phyloP scores from a whole-genome alignment of 148 eudicot species.

The Fallopia convolvulus region DNA sequence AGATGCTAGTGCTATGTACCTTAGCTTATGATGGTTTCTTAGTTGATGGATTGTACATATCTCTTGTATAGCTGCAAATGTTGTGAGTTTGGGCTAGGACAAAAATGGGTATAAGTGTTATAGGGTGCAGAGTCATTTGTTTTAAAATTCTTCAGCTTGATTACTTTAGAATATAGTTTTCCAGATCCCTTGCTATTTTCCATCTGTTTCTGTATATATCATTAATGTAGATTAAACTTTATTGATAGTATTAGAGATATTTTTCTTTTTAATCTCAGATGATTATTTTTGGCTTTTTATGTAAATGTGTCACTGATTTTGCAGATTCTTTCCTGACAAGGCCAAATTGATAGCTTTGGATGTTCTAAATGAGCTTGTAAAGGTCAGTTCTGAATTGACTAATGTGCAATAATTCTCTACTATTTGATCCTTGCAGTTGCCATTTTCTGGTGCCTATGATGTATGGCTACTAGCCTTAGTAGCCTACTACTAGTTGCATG shows the following conservation, averaged over 20 bases:
- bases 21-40: background rate
- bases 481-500: background rate
- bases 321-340: conserved; percentile 88
- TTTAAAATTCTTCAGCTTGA: too few relatives aligned
- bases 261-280: background rate
- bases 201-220: too few relatives aligned
- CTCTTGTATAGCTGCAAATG: background rate
- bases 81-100: background rate
- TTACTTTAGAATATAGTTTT: too few relatives aligned
- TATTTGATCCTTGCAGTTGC: background rate
- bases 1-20: background rate
- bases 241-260: background rate
- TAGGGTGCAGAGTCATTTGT: too few relatives aligned
- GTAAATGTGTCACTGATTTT: background rate
- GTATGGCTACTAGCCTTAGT: background rate
- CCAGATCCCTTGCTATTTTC: too few relatives aligned
- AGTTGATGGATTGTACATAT: background rate
- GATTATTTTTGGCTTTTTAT: background rate
- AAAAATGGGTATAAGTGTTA: too few relatives aligned
- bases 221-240: background rate
- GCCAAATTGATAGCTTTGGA: conserved; percentile 60
- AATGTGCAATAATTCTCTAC: background rate
- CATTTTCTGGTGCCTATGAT: background rate
- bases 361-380: conserved; percentile 63
- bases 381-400: conserved; percentile 35